These are phyloP conservation scores for Suhomyces maxii DNA, from an alignment of 1,139 yeast species.

Conservation along the genomic window DNA sequence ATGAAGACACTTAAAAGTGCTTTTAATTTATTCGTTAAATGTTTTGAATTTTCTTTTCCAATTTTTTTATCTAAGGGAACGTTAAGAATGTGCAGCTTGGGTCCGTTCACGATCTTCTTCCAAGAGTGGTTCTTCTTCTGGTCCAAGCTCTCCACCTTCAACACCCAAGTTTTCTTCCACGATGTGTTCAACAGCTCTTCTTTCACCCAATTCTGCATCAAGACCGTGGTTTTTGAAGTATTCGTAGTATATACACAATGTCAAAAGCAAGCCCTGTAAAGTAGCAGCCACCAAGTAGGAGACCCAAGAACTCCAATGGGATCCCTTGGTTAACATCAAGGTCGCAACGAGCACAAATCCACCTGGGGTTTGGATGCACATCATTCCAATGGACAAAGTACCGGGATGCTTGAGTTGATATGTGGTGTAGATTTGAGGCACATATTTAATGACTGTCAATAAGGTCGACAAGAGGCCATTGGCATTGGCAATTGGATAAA, in stretches of 20 bases:
- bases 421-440: constrained; percentile 80
- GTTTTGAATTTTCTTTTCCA: too few species aligned
- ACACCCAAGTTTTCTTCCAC: constrained; percentile 25
- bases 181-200: constrained; percentile 35
- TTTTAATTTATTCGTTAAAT: too few species aligned
- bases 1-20: too few species aligned
- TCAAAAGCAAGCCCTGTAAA: constrained; percentile 57
- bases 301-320: constrained; percentile 87
- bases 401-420: constrained; percentile 73
- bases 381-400: constrained; percentile 75
- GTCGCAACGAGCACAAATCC: constrained; percentile 78
- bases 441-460: constrained; percentile 68
- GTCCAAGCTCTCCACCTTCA: neutral
- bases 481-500: constrained; percentile 50
- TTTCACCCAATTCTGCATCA: constrained; percentile 31
- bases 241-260: constrained; percentile 51
- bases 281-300: constrained; percentile 74
- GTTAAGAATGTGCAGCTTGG: neutral
- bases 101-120: neutral
- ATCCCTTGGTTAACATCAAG: constrained; percentile 68
- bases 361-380: constrained; percentile 89
- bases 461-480: constrained; percentile 65
- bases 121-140: constrained; percentile 5
- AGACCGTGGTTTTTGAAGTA: constrained; percentile 31
- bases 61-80: neutral